A percentile compares a stretch with the other conserved stretches of the same genome.
These are phyloP conservation scores for Sporisorium exsertum DNA, from an alignment of 1,284 basidiomycete species.

Conservation along the genomic window DNA sequence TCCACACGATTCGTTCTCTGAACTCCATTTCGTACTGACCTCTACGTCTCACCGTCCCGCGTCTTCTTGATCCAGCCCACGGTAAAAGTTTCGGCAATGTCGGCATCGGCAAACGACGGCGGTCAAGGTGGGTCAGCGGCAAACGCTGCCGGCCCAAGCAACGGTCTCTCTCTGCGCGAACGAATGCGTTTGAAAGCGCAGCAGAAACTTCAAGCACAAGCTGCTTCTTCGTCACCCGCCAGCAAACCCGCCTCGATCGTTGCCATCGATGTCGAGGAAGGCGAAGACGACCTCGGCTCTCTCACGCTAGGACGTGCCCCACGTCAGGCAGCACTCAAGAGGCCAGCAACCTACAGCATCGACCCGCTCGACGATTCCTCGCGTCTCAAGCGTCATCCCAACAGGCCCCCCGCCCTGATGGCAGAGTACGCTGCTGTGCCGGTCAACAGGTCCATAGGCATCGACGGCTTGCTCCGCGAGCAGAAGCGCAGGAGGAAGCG, in stretches of 20 bases:
- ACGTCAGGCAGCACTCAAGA: slow-evolving; percentile 39
- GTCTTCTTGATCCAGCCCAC: not conserved
- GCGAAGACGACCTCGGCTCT: slow-evolving; percentile 34
- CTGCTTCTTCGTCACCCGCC: not conserved
- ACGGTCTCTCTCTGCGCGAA: slow-evolving; percentile 35
- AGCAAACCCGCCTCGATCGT: not conserved
- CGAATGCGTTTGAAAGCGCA: slow-evolving; percentile 40
- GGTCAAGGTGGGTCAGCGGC: not conserved
- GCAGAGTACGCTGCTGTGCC: slow-evolving; percentile 8
- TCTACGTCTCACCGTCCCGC: not conserved
- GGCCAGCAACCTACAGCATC: slow-evolving; percentile 36
- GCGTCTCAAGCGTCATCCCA: slow-evolving; percentile 29
- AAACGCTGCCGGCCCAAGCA: slow-evolving; percentile 9
- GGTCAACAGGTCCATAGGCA: slow-evolving; percentile 1
- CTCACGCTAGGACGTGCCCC: slow-evolving; percentile 23
- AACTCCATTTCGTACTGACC: not conserved
- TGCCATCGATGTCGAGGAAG: slow-evolving; percentile 1
- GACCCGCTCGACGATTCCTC: slow-evolving; percentile 35
- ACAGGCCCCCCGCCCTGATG: slow-evolving; percentile 10
- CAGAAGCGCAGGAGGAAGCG: slow-evolving; percentile 20
- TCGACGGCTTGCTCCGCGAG: slow-evolving; percentile 27
- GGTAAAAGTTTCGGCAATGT: not conserved
- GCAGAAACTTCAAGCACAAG: slow-evolving; percentile 25
- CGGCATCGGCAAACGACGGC: not conserved
- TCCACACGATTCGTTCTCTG: not conserved